phyloP scores from a whole-genome alignment of 257 asterid species.

The Capsicum chinense region DNA sequence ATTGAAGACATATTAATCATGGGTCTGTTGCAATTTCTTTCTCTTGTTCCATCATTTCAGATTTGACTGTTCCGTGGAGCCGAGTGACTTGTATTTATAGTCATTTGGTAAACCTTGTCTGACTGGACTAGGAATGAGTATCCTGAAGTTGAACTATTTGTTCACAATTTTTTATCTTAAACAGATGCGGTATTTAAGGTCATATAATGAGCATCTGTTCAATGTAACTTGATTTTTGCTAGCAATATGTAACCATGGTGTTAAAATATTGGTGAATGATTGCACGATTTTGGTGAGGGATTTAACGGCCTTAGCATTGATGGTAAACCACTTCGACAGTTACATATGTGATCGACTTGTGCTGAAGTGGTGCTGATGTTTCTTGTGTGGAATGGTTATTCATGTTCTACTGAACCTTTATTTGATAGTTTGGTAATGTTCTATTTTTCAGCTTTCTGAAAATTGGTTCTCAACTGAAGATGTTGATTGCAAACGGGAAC shows the following conservation, averaged over 20 bases:
- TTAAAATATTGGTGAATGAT: background rate
- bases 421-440: constrained; percentile 17
- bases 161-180: background rate
- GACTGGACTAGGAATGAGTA: background rate
- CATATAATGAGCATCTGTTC: background rate
- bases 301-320: background rate
- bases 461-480: constrained; percentile 83
- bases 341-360: background rate
- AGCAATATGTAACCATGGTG: background rate
- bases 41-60: background rate
- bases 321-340: background rate
- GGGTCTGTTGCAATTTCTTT: background rate
- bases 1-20: background rate
- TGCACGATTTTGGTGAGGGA: background rate
- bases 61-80: background rate
- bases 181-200: background rate
- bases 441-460: constrained; percentile 63
- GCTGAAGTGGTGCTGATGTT: constrained; percentile 14
- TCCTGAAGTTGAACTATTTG: constrained; percentile 5
- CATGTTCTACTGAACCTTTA: background rate
- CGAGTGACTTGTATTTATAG: background rate
- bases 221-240: background rate
- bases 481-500: constrained; percentile 74
- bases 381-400: background rate
- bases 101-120: constrained; percentile 16